These are phyloP conservation scores for Xylaria polymorpha DNA, from an alignment of 2,329 filamentous ascomycete species.

Conservation along the genomic window DNA sequence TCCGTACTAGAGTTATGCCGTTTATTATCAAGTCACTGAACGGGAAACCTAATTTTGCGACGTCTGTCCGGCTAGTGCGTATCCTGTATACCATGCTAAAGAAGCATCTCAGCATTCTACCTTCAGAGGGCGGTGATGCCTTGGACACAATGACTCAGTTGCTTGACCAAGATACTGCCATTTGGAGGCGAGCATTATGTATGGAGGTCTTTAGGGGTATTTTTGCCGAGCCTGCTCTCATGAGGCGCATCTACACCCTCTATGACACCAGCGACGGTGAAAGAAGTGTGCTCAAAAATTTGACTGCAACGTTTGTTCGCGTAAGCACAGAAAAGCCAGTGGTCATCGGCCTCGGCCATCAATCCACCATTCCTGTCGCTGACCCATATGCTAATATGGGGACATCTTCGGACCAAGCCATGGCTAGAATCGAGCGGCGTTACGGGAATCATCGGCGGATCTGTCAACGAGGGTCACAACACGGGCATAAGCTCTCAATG, in stretches of 20 bases:
- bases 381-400: constrained; percentile 66
- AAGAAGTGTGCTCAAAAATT: constrained; percentile 80
- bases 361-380: constrained; percentile 83
- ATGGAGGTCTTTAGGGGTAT: constrained; percentile 91
- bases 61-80: constrained; percentile 83
- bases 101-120: constrained; percentile 78
- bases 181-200: constrained; percentile 90
- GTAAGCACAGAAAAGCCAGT: constrained; percentile 90
- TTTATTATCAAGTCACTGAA: constrained; percentile 82
- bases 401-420: constrained; percentile 79
- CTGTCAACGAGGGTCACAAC: constrained; percentile 73
- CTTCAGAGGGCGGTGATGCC: constrained; percentile 84
- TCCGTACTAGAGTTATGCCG: constrained; percentile 83
- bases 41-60: constrained; percentile 81
- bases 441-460: constrained; percentile 84
- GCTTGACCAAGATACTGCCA: constrained; percentile 83
- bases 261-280: constrained; percentile 81
- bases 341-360: constrained; percentile 87
- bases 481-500: constrained; percentile 89
- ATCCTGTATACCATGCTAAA: constrained; percentile 85
- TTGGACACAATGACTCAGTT: constrained; percentile 85
- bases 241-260: constrained; percentile 81
- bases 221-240: constrained; percentile 81
- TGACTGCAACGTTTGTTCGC: constrained; percentile 90
- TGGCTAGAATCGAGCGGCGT: constrained; percentile 87